Conservation (phyloP, 1,284 basidiomycete genomes). For the Papiliotrema terrestris region DNA sequence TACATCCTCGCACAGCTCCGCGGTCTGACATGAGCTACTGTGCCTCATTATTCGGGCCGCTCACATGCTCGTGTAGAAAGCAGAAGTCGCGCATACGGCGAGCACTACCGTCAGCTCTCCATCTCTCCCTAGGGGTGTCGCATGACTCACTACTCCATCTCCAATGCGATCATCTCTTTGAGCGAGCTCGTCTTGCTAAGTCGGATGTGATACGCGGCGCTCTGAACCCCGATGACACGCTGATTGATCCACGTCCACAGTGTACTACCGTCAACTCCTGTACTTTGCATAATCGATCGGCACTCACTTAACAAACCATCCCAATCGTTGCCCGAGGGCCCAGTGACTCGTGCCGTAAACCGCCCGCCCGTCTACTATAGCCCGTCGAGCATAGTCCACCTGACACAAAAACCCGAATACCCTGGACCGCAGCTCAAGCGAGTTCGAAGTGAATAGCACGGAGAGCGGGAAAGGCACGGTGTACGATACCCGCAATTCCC, state of each 20-base stretch:
- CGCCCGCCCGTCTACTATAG: neutral
- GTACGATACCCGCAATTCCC: neutral
- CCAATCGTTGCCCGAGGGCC: slow-evolving; percentile 66
- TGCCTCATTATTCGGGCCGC: slow-evolving; percentile 16
- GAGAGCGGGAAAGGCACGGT: slow-evolving; percentile 69
- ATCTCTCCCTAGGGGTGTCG: neutral
- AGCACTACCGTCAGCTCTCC: slow-evolving; percentile 51
- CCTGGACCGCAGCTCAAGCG: slow-evolving; percentile 61
- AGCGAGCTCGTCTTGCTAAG: slow-evolving; percentile 62
- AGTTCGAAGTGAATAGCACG: slow-evolving; percentile 66
- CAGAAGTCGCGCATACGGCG: slow-evolving; percentile 62
- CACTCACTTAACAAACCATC: slow-evolving; percentile 77
- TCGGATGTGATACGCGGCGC: slow-evolving; percentile 47
- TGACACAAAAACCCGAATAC: slow-evolving; percentile 75
- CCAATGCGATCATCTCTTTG: slow-evolving; percentile 69
- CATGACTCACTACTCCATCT: slow-evolving; percentile 65
- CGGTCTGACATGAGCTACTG: neutral
- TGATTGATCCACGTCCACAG: slow-evolving; percentile 69
- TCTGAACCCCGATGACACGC: slow-evolving; percentile 54
- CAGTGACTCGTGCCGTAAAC: slow-evolving; percentile 53
- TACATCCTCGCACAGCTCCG: neutral
- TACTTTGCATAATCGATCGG: slow-evolving; percentile 12
- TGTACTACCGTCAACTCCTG: slow-evolving; percentile 53
- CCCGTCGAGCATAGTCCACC: slow-evolving; percentile 58
- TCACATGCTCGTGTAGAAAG: slow-evolving; percentile 63